Conservation (phyloP, 345 rosid genomes). For the Cardamine chenopodiifolia region DNA sequence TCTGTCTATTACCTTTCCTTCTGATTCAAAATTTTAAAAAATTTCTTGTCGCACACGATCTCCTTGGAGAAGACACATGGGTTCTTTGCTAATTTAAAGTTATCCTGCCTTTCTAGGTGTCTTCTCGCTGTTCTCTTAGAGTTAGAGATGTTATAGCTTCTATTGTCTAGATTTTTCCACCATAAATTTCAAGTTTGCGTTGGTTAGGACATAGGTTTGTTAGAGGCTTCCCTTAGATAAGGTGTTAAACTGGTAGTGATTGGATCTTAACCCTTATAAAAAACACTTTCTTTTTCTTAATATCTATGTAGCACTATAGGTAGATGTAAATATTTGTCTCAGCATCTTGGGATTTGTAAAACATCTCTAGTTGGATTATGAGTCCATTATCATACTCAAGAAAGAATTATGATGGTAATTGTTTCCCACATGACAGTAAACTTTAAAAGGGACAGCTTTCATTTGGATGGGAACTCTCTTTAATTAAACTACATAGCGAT, state of each 20-base stretch:
- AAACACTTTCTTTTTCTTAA: neutral
- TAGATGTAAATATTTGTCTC: neutral
- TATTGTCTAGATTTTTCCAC: neutral
- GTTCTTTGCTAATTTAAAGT: neutral
- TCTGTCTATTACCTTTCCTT: neutral
- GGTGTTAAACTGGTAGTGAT: neutral
- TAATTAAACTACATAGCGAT: conserved; percentile 38
- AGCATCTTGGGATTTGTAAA: neutral
- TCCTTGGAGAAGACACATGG: neutral
- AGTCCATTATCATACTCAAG: neutral
- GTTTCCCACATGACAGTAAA: conserved; percentile 9
- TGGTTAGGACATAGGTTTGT: neutral
- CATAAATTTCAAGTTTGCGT: neutral
- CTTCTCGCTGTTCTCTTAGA: neutral
- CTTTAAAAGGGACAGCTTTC: conserved; percentile 6
- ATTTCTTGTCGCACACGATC: neutral
- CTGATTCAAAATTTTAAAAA: neutral
- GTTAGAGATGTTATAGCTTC: neutral
- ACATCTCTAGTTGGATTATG: conserved; percentile 10
- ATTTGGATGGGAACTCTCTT: conserved; percentile 40
- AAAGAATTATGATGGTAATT: conserved; percentile 7
- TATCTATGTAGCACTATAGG: neutral
- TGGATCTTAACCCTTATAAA: neutral
- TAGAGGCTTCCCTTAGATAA: conserved; percentile 10
- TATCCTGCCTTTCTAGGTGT: neutral